Evolutionary conservation across 2,329 filamentous ascomycete genomes (phyloP).

Genomic region (Nemania sp.): DNA sequence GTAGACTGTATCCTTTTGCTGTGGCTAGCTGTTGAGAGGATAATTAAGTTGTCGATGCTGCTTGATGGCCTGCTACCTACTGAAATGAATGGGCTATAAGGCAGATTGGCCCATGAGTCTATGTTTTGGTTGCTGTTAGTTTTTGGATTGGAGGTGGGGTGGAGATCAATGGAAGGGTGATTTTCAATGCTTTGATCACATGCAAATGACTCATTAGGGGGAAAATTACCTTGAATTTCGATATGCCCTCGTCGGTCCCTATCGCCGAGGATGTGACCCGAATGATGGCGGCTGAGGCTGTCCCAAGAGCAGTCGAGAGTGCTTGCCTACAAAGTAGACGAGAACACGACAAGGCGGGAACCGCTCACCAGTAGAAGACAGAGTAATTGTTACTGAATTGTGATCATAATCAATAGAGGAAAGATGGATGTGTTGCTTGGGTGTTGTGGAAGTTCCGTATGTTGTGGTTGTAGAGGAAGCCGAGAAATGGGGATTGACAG

Average conservation of each 20-base stretch:
- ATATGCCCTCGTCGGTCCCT: not conserved
- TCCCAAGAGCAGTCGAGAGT: not conserved
- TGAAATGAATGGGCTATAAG: no score
- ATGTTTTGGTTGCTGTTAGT: not conserved
- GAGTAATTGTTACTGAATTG: no score
- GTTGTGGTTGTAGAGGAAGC: constrained; percentile 3
- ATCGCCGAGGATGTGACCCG: not conserved
- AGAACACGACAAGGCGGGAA: no score
- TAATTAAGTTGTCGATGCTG: not conserved
- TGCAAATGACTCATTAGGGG: not conserved
- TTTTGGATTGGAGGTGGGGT: not conserved
- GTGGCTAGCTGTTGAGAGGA: not conserved
- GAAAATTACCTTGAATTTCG: not conserved
- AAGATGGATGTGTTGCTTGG: constrained; percentile 4
- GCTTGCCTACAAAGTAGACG: not conserved
- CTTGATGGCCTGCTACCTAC: constrained; percentile 8
- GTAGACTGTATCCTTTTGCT: constrained; percentile 6
- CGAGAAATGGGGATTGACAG: not conserved
- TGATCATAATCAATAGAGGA: no score
- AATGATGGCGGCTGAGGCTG: not conserved
- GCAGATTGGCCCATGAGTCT: no score
- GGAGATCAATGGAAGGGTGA: not conserved
- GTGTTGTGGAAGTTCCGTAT: constrained; percentile 6
- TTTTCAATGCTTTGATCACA: not conserved
- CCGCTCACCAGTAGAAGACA: no score